Evolutionary conservation across 306 rosid species (phyloP), one percentile per base, ranked within the genome.

Genomic region (Quercus robur): DNA sequence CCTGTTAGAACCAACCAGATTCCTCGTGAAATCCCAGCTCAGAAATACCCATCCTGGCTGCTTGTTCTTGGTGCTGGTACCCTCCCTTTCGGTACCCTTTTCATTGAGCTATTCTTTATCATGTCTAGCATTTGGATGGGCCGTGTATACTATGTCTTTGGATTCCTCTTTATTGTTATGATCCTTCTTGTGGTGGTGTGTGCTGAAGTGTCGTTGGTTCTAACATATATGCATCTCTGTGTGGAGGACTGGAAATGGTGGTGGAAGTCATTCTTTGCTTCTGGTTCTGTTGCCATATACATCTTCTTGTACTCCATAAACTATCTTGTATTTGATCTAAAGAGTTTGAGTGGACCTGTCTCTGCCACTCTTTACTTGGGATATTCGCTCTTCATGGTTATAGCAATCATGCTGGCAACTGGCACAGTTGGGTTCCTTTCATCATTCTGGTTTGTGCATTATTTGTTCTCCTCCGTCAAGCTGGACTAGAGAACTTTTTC

Each of bases 61-160:
- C 79, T 94, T 79, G 98, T 94, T 83, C 97, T 94, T 2, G 98
- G 98, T 10, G 98, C 97, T 0, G 97, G 97, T 77, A 94, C 98
- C 35, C 97, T 94, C 58, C 98, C 98, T 26, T 94, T 94, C 5
- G 98, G 98, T 31, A 92, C 98, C 84, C 88, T 94, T 33, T 94
- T 94, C 85, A 94, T 94, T 23, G 98, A 94, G 88, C 98, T 94
- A 76, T 94, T 94, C 94, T 94, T 94, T 38, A 94, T 94, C 89
- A 94, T 94, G 98, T 94, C 98, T 23, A 94, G 97, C 79, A 85
- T 94, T 68, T 94, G 98, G 98, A 92, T 92, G 98, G 98, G 98
- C 2, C 98, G 97, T 6, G 98, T 92, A 54, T 92, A 94, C 86
- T 94, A 94, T 75, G 98, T 94, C 21, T 94, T 94, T 0, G 98